Evolutionary conservation across 2,329 filamentous ascomycete genomes (phyloP).

Genomic region (Sporothrix protearum): DNA sequence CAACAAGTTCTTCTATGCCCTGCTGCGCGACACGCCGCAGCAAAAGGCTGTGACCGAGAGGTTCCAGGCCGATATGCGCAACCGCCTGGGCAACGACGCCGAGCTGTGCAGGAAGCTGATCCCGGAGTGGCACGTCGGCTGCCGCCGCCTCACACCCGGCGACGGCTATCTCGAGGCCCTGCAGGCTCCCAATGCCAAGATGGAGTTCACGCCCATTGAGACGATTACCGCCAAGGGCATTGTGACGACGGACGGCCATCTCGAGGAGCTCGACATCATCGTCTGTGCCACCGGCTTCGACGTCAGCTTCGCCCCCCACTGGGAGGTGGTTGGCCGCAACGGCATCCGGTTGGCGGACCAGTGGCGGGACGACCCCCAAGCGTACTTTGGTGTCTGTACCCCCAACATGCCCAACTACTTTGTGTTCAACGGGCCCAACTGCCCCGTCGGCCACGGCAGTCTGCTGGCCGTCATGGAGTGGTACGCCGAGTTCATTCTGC

Average conservation of each 20-base stretch:
- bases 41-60: neutral
- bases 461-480: conserved; percentile 20
- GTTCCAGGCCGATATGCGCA: conserved; percentile 11
- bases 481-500: conserved; percentile 18
- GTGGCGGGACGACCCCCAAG: conserved; percentile 21
- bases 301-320: conserved; percentile 31
- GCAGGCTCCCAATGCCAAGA: conserved; percentile 42
- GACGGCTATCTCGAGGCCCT: conserved; percentile 43
- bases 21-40: conserved; percentile 2
- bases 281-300: conserved; percentile 41
- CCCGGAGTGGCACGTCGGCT: conserved; percentile 44
- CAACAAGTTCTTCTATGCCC: conserved; percentile 15
- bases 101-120: conserved; percentile 45
- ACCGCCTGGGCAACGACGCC: conserved; percentile 33
- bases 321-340: conserved; percentile 30
- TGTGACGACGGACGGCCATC: conserved; percentile 32
- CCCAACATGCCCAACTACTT: conserved; percentile 23
- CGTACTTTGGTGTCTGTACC: conserved; percentile 9
- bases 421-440: conserved; percentile 22
- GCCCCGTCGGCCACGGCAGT: conserved; percentile 15
- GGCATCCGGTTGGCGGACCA: conserved; percentile 21
- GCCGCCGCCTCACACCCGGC: conserved; percentile 42
- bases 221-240: conserved; percentile 36
- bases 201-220: conserved; percentile 40
- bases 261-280: conserved; percentile 31